Conservation (phyloP, 1,139 yeast species). For the Pichia sp. region DNA sequence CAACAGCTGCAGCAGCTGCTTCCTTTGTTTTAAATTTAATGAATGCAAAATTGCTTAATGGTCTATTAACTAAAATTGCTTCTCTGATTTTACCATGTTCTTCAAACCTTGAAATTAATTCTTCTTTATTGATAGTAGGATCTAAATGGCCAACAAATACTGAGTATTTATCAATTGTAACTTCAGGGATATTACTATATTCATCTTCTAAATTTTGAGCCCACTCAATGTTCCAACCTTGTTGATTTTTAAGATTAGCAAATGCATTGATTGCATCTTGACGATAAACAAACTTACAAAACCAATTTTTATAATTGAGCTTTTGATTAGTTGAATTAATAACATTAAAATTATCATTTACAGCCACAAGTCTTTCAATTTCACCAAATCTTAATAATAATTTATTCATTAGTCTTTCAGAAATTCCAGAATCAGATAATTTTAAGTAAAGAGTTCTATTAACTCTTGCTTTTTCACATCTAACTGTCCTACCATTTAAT, state of each 20-base stretch:
- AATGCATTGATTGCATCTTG: slow-evolving; percentile 89
- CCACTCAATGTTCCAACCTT: slow-evolving; percentile 65
- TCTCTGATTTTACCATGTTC: slow-evolving; percentile 60
- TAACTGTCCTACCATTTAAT: slow-evolving; percentile 66
- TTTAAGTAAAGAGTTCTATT: slow-evolving; percentile 71
- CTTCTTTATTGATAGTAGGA: slow-evolving; percentile 47
- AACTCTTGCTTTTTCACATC: slow-evolving; percentile 89
- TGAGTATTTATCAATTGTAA: slow-evolving; percentile 60
- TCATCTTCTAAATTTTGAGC: slow-evolving; percentile 66
- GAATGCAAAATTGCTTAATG: slow-evolving; percentile 62
- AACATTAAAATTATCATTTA: slow-evolving; percentile 33
- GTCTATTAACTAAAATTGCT: slow-evolving; percentile 45
- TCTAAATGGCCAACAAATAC: slow-evolving; percentile 73
- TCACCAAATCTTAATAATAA: slow-evolving; percentile 58
- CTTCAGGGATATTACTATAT: slow-evolving; percentile 28
- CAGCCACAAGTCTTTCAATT: slow-evolving; percentile 58
- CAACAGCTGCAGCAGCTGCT: slow-evolving; percentile 81
- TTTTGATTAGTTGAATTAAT: slow-evolving; percentile 14
- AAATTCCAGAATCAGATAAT: slow-evolving; percentile 26
- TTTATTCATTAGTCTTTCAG: slow-evolving; percentile 33
- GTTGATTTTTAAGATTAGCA: slow-evolving; percentile 54
- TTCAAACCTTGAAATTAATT: slow-evolving; percentile 50
- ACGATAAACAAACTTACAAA: slow-evolving; percentile 72
- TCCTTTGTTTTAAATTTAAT: slow-evolving; percentile 56
- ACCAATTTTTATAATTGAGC: slow-evolving; percentile 51